Conservation (phyloP, 2,329 filamentous ascomycete species). For the Aspergillus versicolor region DNA sequence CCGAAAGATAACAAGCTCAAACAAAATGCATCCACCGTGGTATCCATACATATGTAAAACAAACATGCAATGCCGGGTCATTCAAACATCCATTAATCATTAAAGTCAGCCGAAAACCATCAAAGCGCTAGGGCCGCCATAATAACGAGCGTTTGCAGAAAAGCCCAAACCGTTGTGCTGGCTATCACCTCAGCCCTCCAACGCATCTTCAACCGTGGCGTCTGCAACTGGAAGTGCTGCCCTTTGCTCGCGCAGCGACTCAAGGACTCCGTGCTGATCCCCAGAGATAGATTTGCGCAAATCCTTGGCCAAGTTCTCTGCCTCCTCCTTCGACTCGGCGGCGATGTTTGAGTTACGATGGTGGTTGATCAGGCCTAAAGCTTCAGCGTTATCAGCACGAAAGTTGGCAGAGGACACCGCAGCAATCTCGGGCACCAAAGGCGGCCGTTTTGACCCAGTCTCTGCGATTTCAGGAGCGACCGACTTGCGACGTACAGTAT, state of each 20-base stretch:
- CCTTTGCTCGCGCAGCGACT: constrained; percentile 31
- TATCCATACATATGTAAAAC: constrained; percentile 17
- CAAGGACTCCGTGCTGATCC: constrained; percentile 25
- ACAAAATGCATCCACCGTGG: constrained; percentile 7
- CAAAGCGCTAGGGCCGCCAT: not conserved
- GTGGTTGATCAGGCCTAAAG: constrained; percentile 38
- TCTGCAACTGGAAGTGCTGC: constrained; percentile 19
- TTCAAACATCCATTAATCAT: constrained; percentile 4
- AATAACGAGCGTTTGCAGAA: not conserved
- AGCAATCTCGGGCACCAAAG: constrained; percentile 35
- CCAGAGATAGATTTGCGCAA: constrained; percentile 39
- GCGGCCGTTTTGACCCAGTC: constrained; percentile 27
- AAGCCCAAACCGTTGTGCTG: too few species aligned
- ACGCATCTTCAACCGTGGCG: constrained; percentile 27
- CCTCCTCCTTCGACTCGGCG: constrained; percentile 32
- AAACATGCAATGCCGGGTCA: constrained; percentile 6
- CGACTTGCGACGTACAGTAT: constrained; percentile 27
- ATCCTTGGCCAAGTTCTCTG: constrained; percentile 36
- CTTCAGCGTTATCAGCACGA: constrained; percentile 36
- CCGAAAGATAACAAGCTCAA: constrained; percentile 2
- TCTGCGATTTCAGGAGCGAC: constrained; percentile 32
- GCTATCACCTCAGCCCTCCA: constrained; percentile 7
- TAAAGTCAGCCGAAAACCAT: not conserved
- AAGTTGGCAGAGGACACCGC: constrained; percentile 41
- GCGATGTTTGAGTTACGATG: constrained; percentile 39